These are phyloP conservation scores for Arthrobotrys sphaeroides DNA, from an alignment of 2,329 filamentous ascomycete genomes.

Conservation along the genomic window DNA sequence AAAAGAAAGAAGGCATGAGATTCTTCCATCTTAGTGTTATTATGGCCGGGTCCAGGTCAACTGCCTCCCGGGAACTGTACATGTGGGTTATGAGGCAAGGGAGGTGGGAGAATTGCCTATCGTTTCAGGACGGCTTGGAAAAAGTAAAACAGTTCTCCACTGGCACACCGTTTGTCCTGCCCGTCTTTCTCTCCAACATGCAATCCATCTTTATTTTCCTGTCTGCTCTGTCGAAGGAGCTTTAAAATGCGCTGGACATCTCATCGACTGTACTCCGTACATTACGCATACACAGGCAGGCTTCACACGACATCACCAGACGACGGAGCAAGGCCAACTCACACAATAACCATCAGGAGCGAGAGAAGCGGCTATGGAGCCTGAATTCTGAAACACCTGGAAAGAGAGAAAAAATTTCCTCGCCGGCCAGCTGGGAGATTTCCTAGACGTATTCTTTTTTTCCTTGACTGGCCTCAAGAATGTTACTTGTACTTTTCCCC, in stretches of 20 bases:
- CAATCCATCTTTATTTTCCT: slow-evolving; percentile 13
- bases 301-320: slow-evolving; percentile 42
- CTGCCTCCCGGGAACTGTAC: slow-evolving; percentile 51
- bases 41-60: slow-evolving; percentile 51
- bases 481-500: slow-evolving; percentile 34
- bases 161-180: slow-evolving; percentile 19
- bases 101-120: slow-evolving; percentile 52
- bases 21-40: slow-evolving; percentile 51
- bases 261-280: too few species aligned
- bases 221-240: not conserved
- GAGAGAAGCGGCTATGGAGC: slow-evolving; percentile 37
- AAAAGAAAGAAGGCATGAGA: slow-evolving; percentile 43
- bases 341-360: slow-evolving; percentile 41
- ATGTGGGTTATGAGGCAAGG: slow-evolving; percentile 54
- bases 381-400: slow-evolving; percentile 43
- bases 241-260: slow-evolving; percentile 28
- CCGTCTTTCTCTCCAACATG: not conserved
- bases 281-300: slow-evolving; percentile 28
- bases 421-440: slow-evolving; percentile 24
- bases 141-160: slow-evolving; percentile 22
- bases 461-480: slow-evolving; percentile 33
- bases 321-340: slow-evolving; percentile 30
- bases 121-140: slow-evolving; percentile 48
- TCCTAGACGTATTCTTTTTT: slow-evolving; percentile 32
- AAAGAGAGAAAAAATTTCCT: slow-evolving; percentile 19